Base-by-base conservation (phyloP, 176 grass and related monocot genomes). In the Oryza rufipogon region DNA sequence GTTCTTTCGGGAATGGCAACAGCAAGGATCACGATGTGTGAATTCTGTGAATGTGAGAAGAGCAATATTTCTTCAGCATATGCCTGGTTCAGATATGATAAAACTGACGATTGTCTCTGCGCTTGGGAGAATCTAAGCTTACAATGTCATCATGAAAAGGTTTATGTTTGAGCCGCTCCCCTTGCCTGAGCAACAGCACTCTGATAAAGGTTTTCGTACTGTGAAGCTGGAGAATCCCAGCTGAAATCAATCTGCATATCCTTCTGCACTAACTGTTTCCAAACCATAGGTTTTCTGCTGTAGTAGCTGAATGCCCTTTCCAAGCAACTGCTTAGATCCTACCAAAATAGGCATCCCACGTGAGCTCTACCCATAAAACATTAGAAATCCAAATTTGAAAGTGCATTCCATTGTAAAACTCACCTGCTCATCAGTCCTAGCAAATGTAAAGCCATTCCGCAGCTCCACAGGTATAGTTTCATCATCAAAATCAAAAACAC, bases 231-330 rank as follows among this genome's bases (percentile, higher is more conserved):
- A 13, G 68, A 86, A 66, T 83, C 91, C 88, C 88, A 94, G 32
- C 91, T 84, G 79, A 91, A 90, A 83, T 93, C 82, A 33, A 90
- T 83, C 48, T n/a, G 75, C 88, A 93, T 93, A 79, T 68, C 82
- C 63, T 75, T 86, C 74, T 81, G 88, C 16, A 90, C 67, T 70
- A 93, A 76, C 70, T 90, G 78, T 86, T 85, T 78, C 88, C 91
- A 90, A 26, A 64, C 33, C 46, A 83, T 86, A 23, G 78, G 91
- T 45, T 80, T 83, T 88, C 74, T 66, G 51, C 32, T 86, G 85
- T 88, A 86, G 66, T 86, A 88, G 12, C 70, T 80, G 54, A 93
- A 93, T 77, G 91, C 91, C 38, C 91, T 67, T 80, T 88, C 85
- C 82, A 90, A 76, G 52, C 70, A 79, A 86, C 79, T 82, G 44